A percentile compares a stretch with the other conserved stretches of the same genome.
Conservation (phyloP, 2,329 filamentous ascomycete species). For the Byssothecium circinans region DNA sequence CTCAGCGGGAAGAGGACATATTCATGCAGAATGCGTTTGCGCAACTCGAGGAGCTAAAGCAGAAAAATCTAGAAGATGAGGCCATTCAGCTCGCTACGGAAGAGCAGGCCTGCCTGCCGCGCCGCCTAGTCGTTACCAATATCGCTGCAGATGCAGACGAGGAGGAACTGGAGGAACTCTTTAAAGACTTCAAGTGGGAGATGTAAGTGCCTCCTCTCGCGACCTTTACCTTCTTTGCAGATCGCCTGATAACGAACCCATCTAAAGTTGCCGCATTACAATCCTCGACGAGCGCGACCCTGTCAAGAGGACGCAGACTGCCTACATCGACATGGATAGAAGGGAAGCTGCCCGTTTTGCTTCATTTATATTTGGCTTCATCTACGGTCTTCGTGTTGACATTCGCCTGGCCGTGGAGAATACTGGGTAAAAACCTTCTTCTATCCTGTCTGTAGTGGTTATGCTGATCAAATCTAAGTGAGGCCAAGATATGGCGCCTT, state of each 20-base stretch:
- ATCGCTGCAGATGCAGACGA: conserved; percentile 27
- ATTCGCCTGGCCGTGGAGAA: no score
- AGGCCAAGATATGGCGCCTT: no score
- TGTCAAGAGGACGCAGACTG: conserved; percentile 22
- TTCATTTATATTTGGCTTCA: no score
- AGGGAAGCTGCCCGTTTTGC: conserved; percentile 10
- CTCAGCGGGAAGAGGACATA: conserved; percentile 8
- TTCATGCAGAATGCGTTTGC: conserved; percentile 14
- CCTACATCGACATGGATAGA: conserved; percentile 25
- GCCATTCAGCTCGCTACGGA: conserved; percentile 7
- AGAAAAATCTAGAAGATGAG: conserved; percentile 15
- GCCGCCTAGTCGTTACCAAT: conserved; percentile 27
- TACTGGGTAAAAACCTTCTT: no score
- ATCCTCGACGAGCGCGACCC: conserved; percentile 21
- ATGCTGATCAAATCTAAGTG: no score
- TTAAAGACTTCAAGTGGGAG: conserved; percentile 15
- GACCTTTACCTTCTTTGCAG: background rate
- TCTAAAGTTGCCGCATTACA: conserved; percentile 19
- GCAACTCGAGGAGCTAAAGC: conserved; percentile 10
- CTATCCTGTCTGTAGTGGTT: no score
- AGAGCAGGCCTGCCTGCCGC: conserved; percentile 11
- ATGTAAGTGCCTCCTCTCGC: conserved; percentile 19
- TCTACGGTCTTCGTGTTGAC: no score
- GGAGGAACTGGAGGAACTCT: conserved; percentile 17
- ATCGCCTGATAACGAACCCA: background rate